Percentiles rank a stretch among this genome's conserved stretches.
phyloP scores from a whole-genome alignment of 73 alveolate species.

The Tetrahymena malaccensis region DNA sequence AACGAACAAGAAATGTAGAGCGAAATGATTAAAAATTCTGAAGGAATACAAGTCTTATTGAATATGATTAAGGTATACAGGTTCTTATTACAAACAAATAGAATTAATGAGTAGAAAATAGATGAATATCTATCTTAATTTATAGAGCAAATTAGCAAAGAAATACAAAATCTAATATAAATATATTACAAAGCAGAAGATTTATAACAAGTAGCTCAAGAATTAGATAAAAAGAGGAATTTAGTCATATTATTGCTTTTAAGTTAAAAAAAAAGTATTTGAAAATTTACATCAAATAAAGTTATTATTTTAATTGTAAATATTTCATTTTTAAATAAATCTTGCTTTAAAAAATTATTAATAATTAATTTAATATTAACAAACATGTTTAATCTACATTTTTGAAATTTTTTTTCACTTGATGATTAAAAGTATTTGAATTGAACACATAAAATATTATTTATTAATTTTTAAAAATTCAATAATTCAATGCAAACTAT shows the following conservation, averaged over 20 bases:
- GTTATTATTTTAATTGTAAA: neutral
- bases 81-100: neutral
- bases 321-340: too few relatives aligned
- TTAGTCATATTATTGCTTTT: neutral
- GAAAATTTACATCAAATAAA: neutral
- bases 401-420: too few relatives aligned
- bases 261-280: neutral
- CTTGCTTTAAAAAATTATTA: too few relatives aligned
- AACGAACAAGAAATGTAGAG: neutral
- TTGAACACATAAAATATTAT: too few relatives aligned
- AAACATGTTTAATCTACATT: too few relatives aligned
- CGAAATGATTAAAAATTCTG: neutral
- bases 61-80: neutral
- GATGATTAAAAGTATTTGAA: too few relatives aligned
- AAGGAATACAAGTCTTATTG: neutral
- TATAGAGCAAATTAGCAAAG: neutral
- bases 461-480: too few relatives aligned
- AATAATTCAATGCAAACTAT: too few relatives aligned
- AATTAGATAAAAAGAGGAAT: neutral
- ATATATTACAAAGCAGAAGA: neutral
- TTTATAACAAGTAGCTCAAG: neutral
- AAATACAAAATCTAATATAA: neutral
- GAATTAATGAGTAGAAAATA: neutral
- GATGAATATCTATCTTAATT: neutral
- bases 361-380: too few relatives aligned